Percentiles rank a stretch among this genome's conserved stretches.
phyloP scores from a whole-genome alignment of 2,329 filamentous ascomycete species.

The Periconia macrospinosa region DNA sequence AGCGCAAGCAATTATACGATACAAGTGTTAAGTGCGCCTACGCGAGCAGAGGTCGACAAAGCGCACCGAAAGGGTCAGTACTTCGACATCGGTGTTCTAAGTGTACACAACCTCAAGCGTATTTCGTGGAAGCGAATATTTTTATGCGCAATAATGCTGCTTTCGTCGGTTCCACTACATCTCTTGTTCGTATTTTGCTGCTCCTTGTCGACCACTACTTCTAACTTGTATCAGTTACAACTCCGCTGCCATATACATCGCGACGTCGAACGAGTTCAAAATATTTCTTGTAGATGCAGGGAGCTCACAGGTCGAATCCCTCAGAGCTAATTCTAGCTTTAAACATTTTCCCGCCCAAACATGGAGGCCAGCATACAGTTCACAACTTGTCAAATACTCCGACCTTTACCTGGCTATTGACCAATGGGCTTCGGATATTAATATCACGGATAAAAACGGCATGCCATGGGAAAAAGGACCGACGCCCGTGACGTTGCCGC shows the following conservation, averaged over 20 bases:
- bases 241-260: conserved; percentile 10
- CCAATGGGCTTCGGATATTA: conserved; percentile 1
- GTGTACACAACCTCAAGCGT: conserved; percentile 39
- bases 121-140: conserved; percentile 2
- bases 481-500: neutral
- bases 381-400: conserved; percentile 1
- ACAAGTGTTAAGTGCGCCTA: conserved; percentile 11
- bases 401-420: conserved; percentile 7
- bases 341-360: neutral
- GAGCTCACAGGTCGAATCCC: neutral
- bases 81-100: conserved; percentile 46
- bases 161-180: conserved; percentile 38
- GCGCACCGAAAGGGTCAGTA: conserved; percentile 34
- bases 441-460: neutral
- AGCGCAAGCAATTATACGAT: conserved; percentile 21
- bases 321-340: neutral
- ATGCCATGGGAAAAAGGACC: neutral
- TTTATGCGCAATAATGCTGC: conserved; percentile 8
- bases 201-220: neutral
- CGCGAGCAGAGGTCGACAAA: conserved; percentile 15
- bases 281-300: neutral
- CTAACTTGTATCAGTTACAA: neutral
- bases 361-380: conserved; percentile 3
- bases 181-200: conserved; percentile 26
- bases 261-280: conserved; percentile 9